A percentile compares a stretch with the other conserved stretches of the same genome.
Conservation (phyloP, 306 rosid genomes). For the Lathyrus aphaca region DNA sequence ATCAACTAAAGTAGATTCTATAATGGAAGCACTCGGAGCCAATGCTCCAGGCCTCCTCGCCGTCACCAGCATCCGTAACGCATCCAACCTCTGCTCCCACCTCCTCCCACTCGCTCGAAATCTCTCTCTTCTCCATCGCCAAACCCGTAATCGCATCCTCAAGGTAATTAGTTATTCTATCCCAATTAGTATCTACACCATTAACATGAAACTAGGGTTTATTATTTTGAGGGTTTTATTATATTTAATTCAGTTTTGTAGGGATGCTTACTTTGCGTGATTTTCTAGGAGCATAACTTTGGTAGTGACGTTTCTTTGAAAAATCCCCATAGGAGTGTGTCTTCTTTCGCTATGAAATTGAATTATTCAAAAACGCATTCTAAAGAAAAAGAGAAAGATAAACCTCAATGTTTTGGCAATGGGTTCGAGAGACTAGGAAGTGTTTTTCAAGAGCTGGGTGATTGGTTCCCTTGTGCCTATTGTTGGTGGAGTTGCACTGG, state of each 20-base stretch:
- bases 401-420: neutral
- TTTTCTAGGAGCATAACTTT: conserved; percentile 69
- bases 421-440: conserved; percentile 43
- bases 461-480: conserved; percentile 84
- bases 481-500: conserved; percentile 91
- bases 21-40: conserved; percentile 54
- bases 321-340: conserved; percentile 76
- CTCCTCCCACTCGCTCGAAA: conserved; percentile 51
- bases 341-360: conserved; percentile 85
- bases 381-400: neutral
- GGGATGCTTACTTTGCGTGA: conserved; percentile 40
- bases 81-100: conserved; percentile 39
- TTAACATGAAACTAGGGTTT: conserved; percentile 28
- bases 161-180: conserved; percentile 50
- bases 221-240: conserved; percentile 5
- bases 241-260: conserved; percentile 32
- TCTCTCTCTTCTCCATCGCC: conserved; percentile 64
- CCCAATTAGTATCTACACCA: too few species aligned
- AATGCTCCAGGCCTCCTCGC: conserved; percentile 54
- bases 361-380: conserved; percentile 40
- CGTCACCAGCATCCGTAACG: conserved; percentile 46
- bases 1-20: conserved; percentile 18
- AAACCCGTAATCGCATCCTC: conserved; percentile 60
- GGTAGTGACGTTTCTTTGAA: conserved; percentile 88
- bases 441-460: conserved; percentile 66